Evolutionary conservation across 2,329 filamentous ascomycete genomes (phyloP).

Genomic region (Penicillium polonicum): DNA sequence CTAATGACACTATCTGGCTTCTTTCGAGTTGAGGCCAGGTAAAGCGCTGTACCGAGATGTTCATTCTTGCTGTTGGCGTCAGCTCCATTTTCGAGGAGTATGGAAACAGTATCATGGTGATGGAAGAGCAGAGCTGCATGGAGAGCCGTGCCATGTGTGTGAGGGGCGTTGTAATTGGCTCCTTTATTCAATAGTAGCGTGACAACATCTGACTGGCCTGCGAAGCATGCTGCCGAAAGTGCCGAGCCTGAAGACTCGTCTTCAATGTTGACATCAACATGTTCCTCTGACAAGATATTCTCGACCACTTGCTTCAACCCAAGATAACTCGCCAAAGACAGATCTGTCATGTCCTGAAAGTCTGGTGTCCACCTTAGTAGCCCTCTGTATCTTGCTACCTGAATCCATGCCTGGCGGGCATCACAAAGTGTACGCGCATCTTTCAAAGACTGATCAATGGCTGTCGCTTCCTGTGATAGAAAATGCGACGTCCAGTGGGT

Average conservation of each 20-base stretch:
- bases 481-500: background rate
- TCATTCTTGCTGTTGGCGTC: background rate
- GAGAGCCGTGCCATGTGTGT: background rate
- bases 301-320: background rate
- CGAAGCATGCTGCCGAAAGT: background rate
- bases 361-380: background rate
- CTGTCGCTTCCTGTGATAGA: background rate
- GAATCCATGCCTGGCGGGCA: background rate
- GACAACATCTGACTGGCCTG: background rate
- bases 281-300: background rate
- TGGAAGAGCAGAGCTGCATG: background rate
- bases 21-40: background rate
- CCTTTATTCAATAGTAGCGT: background rate
- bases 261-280: background rate
- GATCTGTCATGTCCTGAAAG: background rate
- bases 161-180: background rate
- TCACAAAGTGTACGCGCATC: background rate
- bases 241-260: background rate
- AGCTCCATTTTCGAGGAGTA: background rate
- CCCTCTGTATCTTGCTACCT: background rate
- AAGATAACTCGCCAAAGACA: background rate
- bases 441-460: background rate
- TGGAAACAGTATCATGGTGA: background rate
- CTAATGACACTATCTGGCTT: background rate
- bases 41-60: background rate